Evolutionary conservation across 2,329 filamentous ascomycete species (phyloP), one percentile per base, ranked within the genome.

Genomic region (Blastomyces emzantsi): DNA sequence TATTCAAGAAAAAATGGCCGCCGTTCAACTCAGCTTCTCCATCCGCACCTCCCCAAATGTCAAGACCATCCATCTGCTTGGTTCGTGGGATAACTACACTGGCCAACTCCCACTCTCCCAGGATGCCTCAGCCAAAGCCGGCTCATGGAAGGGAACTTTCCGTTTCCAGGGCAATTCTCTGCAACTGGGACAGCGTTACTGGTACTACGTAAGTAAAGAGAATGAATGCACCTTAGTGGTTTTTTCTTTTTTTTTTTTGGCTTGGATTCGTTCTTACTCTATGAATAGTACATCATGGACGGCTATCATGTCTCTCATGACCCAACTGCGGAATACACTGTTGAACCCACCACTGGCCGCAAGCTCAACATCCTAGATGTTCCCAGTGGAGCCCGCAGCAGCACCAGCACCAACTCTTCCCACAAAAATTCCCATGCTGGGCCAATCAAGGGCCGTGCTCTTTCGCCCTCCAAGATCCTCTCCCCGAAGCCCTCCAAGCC

Each of bases 241-340:
- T 52, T 5, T 3, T 22, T n/a, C 3, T 15, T 5, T 7, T 4
- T 25, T 22, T 4, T 15, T 5, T 7, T 56, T 22, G 2, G 28
- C 30, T 13, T 39, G 54, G 54, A 15, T 60, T 30, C 9, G 15
- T 43, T 60, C 68, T 70, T 64, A 73, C 56, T 19, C 47, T 30
- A 33, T 64, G 17, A 39, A 30, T 60, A 78, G 75, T 99, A 97
- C 85, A 97, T 97, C 87, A 94, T 97, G 78, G 94, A 99, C 78
- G 94, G 94, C 71, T 97, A 97, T 86, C 92, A 97, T 78, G 89
- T 96, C 77, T 92, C 92, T 66, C 93, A 97, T 84, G 94, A 97
- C 81, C 92, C 93, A 70, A 90, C 90, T 77, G 88, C 92, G 76
- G 83, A 89, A 73, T 93, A 89, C 75, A 95, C 90, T 74, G 88